Evolutionary conservation across 2,329 filamentous ascomycete species (phyloP), one percentile per base, ranked within the genome.

Genomic region (Alternaria conjuncta): DNA sequence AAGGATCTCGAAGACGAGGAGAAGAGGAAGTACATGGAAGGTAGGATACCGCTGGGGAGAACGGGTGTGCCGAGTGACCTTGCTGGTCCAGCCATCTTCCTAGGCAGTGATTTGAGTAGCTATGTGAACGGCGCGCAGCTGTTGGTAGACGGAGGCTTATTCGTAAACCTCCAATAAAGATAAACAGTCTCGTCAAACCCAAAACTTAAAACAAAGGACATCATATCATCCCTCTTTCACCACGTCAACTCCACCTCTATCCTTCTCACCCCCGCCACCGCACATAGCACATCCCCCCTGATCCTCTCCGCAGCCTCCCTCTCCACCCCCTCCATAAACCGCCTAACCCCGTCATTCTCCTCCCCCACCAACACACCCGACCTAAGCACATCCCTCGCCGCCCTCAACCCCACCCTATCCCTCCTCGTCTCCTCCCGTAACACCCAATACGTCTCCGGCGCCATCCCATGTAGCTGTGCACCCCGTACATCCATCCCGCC

Each of bases 101-200:
- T 97, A 75, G 93, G 91, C 0, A 92, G 90, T 73, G 91, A 77
- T 64, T 80, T 97, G 81, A 95, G 74, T 60, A 60, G 63, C n/a
- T 80, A 80, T 71, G 75, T 80, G 18, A 95, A 89, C 63, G 93
- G 93, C 0, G 90, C 93, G 15, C 92, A 96, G 80, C 75, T 97
- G 70, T 79, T 97, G 66, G 94, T 97, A 13, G 94, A 97, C 80
- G 94, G 94, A 11, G 94, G 94, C 0, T 79, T 95, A 65, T 97
- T 96, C 84, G 94, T 97, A 15, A 97, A 97, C 80, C 82, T 97
- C 55, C 76, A 79, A 45, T 67, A 13, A 58, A 20, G 25, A 26
- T 26, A 28, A 30, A 8, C 23, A 46, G 32, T 36, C 32, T 41
- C 15, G 4, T 8, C 7, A 9, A 41, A 41, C 7, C 15, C 7